These are phyloP conservation scores for Talaromyces sp. DNA, from an alignment of 2,329 filamentous ascomycete species.

Conservation along the genomic window DNA sequence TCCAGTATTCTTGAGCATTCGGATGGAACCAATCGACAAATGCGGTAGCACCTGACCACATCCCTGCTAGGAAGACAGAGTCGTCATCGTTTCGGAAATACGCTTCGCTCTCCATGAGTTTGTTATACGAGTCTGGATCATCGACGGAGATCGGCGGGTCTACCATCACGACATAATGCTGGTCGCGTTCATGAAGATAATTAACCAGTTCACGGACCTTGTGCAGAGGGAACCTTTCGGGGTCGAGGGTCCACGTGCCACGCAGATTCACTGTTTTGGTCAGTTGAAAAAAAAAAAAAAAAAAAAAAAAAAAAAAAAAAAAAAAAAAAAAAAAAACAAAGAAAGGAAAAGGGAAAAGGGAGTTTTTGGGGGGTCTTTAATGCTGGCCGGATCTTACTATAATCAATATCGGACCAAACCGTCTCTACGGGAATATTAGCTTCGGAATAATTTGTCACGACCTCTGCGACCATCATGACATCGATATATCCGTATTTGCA, in stretches of 20 bases:
- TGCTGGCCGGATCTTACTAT: slow-evolving; percentile 26
- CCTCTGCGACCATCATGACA: slow-evolving; percentile 38
- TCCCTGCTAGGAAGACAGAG: slow-evolving; percentile 57
- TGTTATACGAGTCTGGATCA: slow-evolving; percentile 34
- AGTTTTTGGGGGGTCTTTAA: too few relatives aligned
- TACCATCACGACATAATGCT: slow-evolving; percentile 73
- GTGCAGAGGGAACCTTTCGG: slow-evolving; percentile 33
- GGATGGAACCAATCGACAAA: slow-evolving; percentile 74
- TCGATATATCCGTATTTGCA: slow-evolving; percentile 60
- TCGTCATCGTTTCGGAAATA: slow-evolving; percentile 56
- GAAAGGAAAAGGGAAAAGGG: too few relatives aligned
- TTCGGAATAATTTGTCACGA: slow-evolving; percentile 38
- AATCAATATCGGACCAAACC: slow-evolving; percentile 43
- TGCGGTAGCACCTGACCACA: slow-evolving; percentile 70
- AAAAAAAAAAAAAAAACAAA: not conserved
- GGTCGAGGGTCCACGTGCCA: slow-evolving; percentile 36
- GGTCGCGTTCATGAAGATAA: slow-evolving; percentile 61
- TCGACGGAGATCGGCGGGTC: slow-evolving; percentile 57
- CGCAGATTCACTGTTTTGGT: slow-evolving; percentile 13
- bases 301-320: too few relatives aligned
- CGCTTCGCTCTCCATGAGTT: slow-evolving; percentile 22
- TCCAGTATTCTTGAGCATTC: slow-evolving; percentile 64
- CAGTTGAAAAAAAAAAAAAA: not conserved
- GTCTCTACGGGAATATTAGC: slow-evolving; percentile 40
- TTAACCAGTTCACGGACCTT: slow-evolving; percentile 60